Conservation (phyloP, 345 rosid genomes). For the Eucalyptus pauciflora region DNA sequence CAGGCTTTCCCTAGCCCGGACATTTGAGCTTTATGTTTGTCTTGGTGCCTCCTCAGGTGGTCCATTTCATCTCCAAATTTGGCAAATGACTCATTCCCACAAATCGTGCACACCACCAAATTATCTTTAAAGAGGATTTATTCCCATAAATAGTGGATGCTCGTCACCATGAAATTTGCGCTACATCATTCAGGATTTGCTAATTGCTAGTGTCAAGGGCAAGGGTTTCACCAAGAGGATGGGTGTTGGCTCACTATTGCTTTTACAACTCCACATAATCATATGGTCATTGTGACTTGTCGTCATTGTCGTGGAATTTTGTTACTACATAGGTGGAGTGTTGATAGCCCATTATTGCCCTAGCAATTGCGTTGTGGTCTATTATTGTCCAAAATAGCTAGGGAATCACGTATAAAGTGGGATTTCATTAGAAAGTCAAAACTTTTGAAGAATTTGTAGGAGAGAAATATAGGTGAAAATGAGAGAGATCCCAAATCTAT, state of each 20-base stretch:
- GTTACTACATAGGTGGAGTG: not conserved
- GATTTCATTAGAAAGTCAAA: not conserved
- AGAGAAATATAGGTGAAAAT: not conserved
- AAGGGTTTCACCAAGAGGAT: not conserved
- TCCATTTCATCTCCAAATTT: not conserved
- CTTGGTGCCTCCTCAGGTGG: not conserved
- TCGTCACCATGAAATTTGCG: too few relatives aligned
- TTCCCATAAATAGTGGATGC: rapidly evolving
- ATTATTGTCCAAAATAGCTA: not conserved
- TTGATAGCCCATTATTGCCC: not conserved
- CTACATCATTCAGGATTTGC: not conserved
- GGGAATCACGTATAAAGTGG: not conserved
- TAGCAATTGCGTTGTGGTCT: not conserved
- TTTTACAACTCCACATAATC: not conserved
- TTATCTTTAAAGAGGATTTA: too few relatives aligned
- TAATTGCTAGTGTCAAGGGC: not conserved
- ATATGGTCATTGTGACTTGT: not conserved
- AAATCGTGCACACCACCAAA: not conserved
- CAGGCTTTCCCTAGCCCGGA: rapidly evolving
- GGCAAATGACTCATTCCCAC: not conserved
- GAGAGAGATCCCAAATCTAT: not conserved
- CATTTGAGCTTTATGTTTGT: not conserved
- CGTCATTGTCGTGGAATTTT: not conserved
- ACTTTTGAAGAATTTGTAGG: not conserved
- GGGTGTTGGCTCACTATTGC: not conserved